These are phyloP conservation scores for Plantago elongata DNA, from an alignment of 257 asterid genomes.

Conservation along the genomic window DNA sequence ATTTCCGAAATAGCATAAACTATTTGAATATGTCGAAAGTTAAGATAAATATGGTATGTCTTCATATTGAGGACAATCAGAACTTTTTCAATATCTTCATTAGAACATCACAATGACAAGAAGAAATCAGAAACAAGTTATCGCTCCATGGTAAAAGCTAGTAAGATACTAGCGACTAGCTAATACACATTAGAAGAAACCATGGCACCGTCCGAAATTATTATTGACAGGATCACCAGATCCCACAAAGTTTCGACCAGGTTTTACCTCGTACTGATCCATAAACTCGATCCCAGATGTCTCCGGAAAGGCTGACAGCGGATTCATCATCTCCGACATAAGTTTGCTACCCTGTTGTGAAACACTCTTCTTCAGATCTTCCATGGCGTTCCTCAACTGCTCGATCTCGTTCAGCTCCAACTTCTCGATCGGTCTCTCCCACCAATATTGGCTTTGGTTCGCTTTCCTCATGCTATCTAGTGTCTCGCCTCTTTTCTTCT, in stretches of 20 bases:
- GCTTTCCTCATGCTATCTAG: constrained; percentile 44
- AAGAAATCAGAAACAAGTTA: no score
- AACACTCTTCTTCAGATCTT: constrained; percentile 46
- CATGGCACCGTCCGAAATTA: background rate
- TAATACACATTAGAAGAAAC: background rate
- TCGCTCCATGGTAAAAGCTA: no score
- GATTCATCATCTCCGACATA: constrained; percentile 15
- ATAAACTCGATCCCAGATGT: constrained; percentile 21
- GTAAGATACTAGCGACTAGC: no score
- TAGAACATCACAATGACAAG: no score
- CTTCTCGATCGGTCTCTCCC: constrained; percentile 53
- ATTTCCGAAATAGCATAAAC: no score
- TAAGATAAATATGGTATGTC: no score
- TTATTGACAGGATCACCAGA: background rate
- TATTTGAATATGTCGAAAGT: no score
- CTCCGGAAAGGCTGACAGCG: constrained; percentile 20
- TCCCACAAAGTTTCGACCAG: constrained; percentile 8
- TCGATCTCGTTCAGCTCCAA: constrained; percentile 47
- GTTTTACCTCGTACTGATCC: constrained; percentile 48
- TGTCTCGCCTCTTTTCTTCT: constrained; percentile 53
- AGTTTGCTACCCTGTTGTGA: constrained; percentile 30
- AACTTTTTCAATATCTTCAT: no score
- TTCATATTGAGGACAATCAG: no score
- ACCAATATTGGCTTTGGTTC: constrained; percentile 44
- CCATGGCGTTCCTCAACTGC: constrained; percentile 54